Percentiles rank a stretch among this genome's conserved stretches.
phyloP scores from a whole-genome alignment of 352 stramenopile species.

The Phytophthora brassicae region DNA sequence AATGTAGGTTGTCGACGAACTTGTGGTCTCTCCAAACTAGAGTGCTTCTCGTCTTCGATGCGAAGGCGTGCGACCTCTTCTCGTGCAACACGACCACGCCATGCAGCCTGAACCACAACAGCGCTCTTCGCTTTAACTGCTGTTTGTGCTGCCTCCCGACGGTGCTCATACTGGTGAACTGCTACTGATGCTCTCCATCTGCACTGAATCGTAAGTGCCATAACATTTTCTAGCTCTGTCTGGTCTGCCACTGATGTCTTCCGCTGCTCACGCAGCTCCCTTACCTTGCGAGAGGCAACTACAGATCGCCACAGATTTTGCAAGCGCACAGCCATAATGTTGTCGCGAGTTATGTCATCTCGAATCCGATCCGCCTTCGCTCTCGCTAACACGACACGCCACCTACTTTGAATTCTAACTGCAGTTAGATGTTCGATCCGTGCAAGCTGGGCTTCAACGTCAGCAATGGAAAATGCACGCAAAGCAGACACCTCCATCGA shows the following conservation, averaged over 20 bases:
- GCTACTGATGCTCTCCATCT: conserved; percentile 16
- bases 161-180: background rate
- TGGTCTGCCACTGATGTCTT: background rate
- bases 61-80: conserved; percentile 7
- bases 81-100: conserved; percentile 15
- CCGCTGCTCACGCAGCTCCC: conserved; percentile 11
- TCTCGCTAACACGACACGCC: conserved; percentile 28
- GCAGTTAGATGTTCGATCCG: conserved; percentile 36
- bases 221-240: conserved; percentile 14
- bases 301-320: conserved; percentile 21
- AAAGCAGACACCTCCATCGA: conserved; percentile 4
- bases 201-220: conserved; percentile 34
- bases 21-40: conserved; percentile 6
- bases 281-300: conserved; percentile 17
- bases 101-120: conserved; percentile 20
- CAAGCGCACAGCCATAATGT: conserved; percentile 15
- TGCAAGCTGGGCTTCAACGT: conserved; percentile 22
- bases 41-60: background rate
- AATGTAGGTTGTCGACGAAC: conserved; percentile 38
- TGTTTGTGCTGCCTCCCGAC: background rate
- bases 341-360: conserved; percentile 2
- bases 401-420: conserved; percentile 32
- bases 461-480: conserved; percentile 19
- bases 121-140: conserved; percentile 14
- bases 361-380: background rate